These are phyloP conservation scores for Calonectria crousiana DNA, from an alignment of 2,329 filamentous ascomycete species.

Conservation along the genomic window DNA sequence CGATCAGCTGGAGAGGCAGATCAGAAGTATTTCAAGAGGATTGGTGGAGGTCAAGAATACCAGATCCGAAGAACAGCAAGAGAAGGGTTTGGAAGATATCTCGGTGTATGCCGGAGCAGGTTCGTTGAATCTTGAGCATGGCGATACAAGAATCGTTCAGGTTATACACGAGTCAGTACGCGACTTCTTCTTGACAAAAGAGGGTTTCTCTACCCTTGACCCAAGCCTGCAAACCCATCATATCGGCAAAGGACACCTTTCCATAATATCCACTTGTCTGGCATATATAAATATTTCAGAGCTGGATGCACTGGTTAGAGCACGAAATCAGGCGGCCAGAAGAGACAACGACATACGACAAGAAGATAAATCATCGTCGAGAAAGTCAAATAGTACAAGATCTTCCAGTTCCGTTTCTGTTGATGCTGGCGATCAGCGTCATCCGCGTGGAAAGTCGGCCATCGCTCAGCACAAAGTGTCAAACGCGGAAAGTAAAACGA, in stretches of 20 bases:
- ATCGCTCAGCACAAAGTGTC: too few relatives aligned
- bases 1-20: slow-evolving; percentile 24
- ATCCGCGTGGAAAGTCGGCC: too few relatives aligned
- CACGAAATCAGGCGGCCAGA: not conserved
- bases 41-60: slow-evolving; percentile 22
- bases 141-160: not conserved
- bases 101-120: not conserved
- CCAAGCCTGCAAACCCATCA: rapidly evolving
- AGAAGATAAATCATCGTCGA: not conserved
- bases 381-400: not conserved
- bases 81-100: not conserved
- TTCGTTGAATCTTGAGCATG: not conserved
- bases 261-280: slow-evolving; percentile 21
- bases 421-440: too few relatives aligned
- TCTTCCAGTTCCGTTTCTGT: too few relatives aligned
- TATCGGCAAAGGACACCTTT: slow-evolving; percentile 3
- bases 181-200: not conserved
- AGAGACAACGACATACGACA: not conserved
- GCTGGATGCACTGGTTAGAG: slow-evolving; percentile 14
- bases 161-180: not conserved
- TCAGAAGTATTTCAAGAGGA: slow-evolving; percentile 19
- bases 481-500: too few relatives aligned
- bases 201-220: not conserved
- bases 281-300: slow-evolving; percentile 26
- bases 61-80: not conserved